Evolutionary conservation across 176 grass and related monocot species (phyloP), one percentile per base, ranked within the genome.

Genomic region (Metroxylon sagu): DNA sequence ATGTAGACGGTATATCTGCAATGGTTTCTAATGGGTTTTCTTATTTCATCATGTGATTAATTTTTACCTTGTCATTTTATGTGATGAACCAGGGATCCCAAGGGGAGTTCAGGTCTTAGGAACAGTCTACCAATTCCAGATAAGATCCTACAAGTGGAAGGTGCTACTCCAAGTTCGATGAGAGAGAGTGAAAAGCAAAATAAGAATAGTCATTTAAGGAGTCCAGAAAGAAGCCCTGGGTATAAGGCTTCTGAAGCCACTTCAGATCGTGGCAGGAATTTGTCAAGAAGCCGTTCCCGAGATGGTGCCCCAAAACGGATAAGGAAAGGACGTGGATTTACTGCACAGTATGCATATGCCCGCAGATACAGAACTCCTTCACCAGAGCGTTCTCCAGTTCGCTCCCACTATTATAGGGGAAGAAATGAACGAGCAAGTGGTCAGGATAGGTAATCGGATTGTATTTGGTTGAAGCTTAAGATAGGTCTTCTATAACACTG

Each of bases 281-380:
- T 50, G 55, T 59, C 55, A 5, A 29, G 64, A 74, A 59, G 53
- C 4, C 30, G 55, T 74, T 71, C 79, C 29, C 78, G 63, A 18
- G 62, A 76, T 60, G 82, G 75, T 7, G 71, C 73, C 15, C 62
- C 67, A 64, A 76, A 87, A 54, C 75, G 87, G 17, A 57, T 90
- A 74, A 80, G 87, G 68, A 90, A 90, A 70, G 87, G 87, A 28
- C 82, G 87, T 49, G 87, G 87, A 71, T 90, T 90, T 71, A 90
- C 79, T 6, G 68, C 83, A 7, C 35, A 85, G 56, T 90, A 85
- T 74, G 69, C 79, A 31, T 90, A 56, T 83, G 79, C 80, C 64
- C 79, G 87, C 27, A 77, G 55, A 59, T 90, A 90, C 57, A 63
- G 82, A 57, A 85, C 87, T 17, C 87, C 87, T 55, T 90, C 87